Evolutionary conservation across 306 rosid species (phyloP).

Genomic region (Prunus campanulata): DNA sequence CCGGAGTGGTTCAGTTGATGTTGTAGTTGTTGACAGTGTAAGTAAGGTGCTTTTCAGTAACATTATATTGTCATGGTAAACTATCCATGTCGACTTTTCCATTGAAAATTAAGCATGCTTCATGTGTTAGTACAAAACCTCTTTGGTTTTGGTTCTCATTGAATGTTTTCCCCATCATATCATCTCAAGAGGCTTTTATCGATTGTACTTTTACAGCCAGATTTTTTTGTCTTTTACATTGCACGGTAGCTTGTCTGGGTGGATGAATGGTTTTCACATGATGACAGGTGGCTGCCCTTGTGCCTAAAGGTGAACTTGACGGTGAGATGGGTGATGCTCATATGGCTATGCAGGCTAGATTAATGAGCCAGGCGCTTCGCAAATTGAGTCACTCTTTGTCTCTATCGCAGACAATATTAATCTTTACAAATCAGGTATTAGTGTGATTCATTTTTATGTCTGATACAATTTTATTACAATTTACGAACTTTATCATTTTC

Average conservation of each 20-base stretch:
- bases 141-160: neutral
- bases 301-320: slow-evolving; percentile 94
- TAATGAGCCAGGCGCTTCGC: slow-evolving; percentile 96
- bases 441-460: slow-evolving; percentile 6
- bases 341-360: slow-evolving; percentile 95
- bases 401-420: slow-evolving; percentile 61
- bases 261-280: slow-evolving; percentile 7
- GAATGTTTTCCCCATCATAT: neutral
- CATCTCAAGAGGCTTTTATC: neutral
- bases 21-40: slow-evolving; percentile 94
- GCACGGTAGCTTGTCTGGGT: slow-evolving; percentile 2
- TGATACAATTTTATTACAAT: no score
- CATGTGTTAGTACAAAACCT: neutral
- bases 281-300: slow-evolving; percentile 88
- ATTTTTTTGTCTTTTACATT: neutral
- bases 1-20: slow-evolving; percentile 94
- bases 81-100: neutral
- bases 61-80: slow-evolving; percentile 5
- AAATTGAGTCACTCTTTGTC: slow-evolving; percentile 89
- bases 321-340: slow-evolving; percentile 96
- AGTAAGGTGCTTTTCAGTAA: slow-evolving; percentile 33
- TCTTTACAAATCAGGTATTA: slow-evolving; percentile 88
- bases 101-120: neutral
- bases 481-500: neutral
- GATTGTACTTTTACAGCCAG: neutral